A percentile compares a stretch with the other conserved stretches of the same genome.
Conservation (phyloP, 1,139 yeast genomes). For the Arxiozyma bovina region DNA sequence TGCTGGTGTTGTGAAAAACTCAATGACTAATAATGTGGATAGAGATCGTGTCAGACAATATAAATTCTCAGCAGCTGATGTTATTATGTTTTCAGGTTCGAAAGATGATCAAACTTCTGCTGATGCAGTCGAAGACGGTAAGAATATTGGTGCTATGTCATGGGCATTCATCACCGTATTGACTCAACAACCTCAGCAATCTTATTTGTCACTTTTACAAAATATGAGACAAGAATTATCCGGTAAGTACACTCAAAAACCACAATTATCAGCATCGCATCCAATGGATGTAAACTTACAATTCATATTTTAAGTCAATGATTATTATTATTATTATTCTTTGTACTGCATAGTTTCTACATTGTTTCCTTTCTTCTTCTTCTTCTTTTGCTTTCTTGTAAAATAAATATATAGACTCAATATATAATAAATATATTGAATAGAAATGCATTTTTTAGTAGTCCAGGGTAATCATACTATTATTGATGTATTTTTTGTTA, state of each 20-base stretch:
- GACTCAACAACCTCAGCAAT: slow-evolving; percentile 58
- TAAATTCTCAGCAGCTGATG: slow-evolving; percentile 84
- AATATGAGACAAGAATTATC: slow-evolving; percentile 65
- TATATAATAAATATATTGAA: background rate
- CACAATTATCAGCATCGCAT: slow-evolving; percentile 78
- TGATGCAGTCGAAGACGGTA: slow-evolving; percentile 71
- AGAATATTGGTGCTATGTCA: slow-evolving; percentile 89
- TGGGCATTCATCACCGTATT: slow-evolving; percentile 76
- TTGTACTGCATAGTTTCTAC: too few species aligned
- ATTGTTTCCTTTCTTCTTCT: background rate
- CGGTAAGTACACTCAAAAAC: slow-evolving; percentile 74
- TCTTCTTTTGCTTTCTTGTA: background rate
- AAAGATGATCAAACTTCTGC: slow-evolving; percentile 78
- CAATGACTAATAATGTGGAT: slow-evolving; percentile 22
- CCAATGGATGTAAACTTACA: slow-evolving; percentile 71
- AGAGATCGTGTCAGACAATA: slow-evolving; percentile 40
- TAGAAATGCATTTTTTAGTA: too few species aligned
- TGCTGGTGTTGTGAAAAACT: slow-evolving; percentile 39
- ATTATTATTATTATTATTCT: background rate
- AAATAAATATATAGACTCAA: background rate
- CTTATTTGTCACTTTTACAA: slow-evolving; percentile 68
- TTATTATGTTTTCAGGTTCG: slow-evolving; percentile 79
- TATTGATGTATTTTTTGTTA: too few species aligned
- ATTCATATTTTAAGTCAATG: slow-evolving; percentile 34
- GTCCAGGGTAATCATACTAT: too few species aligned